Base-by-base conservation (phyloP, 345 rosid genomes). In the Eucalyptus sp. region DNA sequence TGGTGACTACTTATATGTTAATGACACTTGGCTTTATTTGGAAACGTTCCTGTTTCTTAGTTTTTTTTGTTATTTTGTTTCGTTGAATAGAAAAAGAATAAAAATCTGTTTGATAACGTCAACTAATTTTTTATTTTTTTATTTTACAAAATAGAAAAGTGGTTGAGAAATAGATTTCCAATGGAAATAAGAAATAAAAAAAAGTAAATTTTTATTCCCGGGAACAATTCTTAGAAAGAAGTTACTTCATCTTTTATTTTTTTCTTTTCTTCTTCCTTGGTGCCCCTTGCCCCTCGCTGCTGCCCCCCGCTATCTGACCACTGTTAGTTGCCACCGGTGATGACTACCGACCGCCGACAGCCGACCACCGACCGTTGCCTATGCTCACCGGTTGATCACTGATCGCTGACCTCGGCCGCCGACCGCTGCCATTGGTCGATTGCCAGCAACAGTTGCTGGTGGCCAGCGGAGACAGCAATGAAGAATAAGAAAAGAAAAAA, bases 351-450 rank as follows among this genome's bases (percentile, higher is more conserved):
- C 51, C 13, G 13, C 10, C 1, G 13, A 48, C 13, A 4, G 49
- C 13, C 2, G 6, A 50, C 6, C 0, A 5, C 2, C 0, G 5
- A 13, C 2, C 6, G 2, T 50, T 50, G 17, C 17, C 51, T 50
- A 0, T 5, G 6, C 56, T 0, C 56, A 0, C 2, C 0, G 0
- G 10, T 52, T 18, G 9, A 52, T 52, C 10, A 1, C 0, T 1
- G 10, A 20, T 10, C 24, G 18, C 0, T 4, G 0, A 18, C 56
- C 24, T 52, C 24, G 0, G 2, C 1, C 15, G 15, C 6, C 0
- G 5, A 50, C 2, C 6, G 5, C 13, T 49, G 5, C 50, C 41
- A 41, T 41, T 41, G 41, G 41, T 41, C 5, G 41, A 41, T 4
- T 4, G 41, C 41, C 41, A 5, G 41, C 41, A 41, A 41, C 1